Evolutionary conservation across 495 filamentous ascomycete species (phyloP), one percentile per base, ranked within the genome.

Genomic region (Daldinia grandis): DNA sequence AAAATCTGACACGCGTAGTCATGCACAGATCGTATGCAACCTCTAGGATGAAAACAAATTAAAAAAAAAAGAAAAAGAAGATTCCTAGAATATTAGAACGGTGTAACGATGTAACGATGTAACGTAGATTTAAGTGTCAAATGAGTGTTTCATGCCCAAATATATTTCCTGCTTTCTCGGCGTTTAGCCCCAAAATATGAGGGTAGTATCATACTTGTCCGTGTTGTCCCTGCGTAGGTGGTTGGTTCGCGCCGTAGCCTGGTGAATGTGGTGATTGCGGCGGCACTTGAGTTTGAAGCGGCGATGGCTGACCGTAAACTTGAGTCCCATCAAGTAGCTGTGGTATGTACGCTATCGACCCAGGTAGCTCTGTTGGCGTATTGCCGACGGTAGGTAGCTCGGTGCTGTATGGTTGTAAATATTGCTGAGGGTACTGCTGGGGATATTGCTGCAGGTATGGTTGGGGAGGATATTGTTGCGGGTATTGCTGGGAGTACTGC

Each of bases 401-500:
- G 12, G 65, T 62, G 31, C 62, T 70, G 35, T 72, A 68, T 10
- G 54, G 71, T 25, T 65, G 67, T 8, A 40, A 7, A 30, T 74
- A 74, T 28, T 68, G 74, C 14, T 74, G 71, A 14, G 68, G 58
- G 19, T 76, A 76, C 33, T 50, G 62, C 33, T 67, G 69, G n/a
- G 58, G 51, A 44, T 57, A 57, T 54, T 57, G 53, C 8, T 62
- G 65, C 1, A 66, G 51, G 38, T 72, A 72, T 27, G 54, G 73
- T 17, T 72, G 70, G 4, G 25, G 14, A 9, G 25, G 14, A 17
- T 56, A 57, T 54, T 60, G 59, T 17, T 62, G 65, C 1, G 66
- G 44, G 38, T 75, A 73, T 27, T 62, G 73, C 14, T 69, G 70
- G 6, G 57, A n/a, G 15, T 73, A 71, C 15, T 56, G 62, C 40